phyloP scores from a whole-genome alignment of 2,329 filamentous ascomycete species.

The Juglanconis oblonga region DNA sequence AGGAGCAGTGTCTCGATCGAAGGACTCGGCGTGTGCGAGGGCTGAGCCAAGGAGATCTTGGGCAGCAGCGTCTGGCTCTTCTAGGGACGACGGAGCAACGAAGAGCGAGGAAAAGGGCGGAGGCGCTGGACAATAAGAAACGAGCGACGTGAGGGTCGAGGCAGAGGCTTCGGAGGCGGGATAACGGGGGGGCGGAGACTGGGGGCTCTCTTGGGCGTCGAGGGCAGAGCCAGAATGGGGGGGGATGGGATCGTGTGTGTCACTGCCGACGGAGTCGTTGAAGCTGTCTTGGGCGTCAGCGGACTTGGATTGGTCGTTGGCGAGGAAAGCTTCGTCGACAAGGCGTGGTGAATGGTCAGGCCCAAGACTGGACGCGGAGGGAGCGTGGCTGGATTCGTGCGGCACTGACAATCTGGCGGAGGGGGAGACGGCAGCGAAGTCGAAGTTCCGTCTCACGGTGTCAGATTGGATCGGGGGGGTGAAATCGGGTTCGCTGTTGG shows the following conservation, averaged over 20 bases:
- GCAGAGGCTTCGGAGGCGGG: slow-evolving; percentile 53
- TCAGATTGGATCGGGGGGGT: neutral
- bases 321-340: slow-evolving; percentile 31
- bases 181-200: slow-evolving; percentile 59
- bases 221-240: neutral
- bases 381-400: slow-evolving; percentile 42
- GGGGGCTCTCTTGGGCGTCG: slow-evolving; percentile 23
- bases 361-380: slow-evolving; percentile 39
- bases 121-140: slow-evolving; percentile 40
- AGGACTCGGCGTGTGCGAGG: slow-evolving; percentile 29
- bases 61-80: slow-evolving; percentile 27
- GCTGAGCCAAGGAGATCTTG: slow-evolving; percentile 37
- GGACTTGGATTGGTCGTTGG: slow-evolving; percentile 12
- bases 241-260: slow-evolving; percentile 22
- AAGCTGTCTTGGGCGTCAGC: slow-evolving; percentile 23
- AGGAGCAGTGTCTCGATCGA: slow-evolving; percentile 26
- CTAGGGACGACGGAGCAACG: slow-evolving; percentile 30
- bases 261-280: slow-evolving; percentile 29
- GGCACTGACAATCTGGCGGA: slow-evolving; percentile 48
- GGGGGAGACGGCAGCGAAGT: slow-evolving; percentile 19
- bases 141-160: slow-evolving; percentile 32
- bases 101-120: slow-evolving; percentile 63
- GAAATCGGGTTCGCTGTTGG: neutral
- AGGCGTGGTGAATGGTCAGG: slow-evolving; percentile 24
- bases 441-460: slow-evolving; percentile 15